These are phyloP conservation scores for Russula foetens DNA, from an alignment of 768 basidiomycete genomes.

Conservation along the genomic window DNA sequence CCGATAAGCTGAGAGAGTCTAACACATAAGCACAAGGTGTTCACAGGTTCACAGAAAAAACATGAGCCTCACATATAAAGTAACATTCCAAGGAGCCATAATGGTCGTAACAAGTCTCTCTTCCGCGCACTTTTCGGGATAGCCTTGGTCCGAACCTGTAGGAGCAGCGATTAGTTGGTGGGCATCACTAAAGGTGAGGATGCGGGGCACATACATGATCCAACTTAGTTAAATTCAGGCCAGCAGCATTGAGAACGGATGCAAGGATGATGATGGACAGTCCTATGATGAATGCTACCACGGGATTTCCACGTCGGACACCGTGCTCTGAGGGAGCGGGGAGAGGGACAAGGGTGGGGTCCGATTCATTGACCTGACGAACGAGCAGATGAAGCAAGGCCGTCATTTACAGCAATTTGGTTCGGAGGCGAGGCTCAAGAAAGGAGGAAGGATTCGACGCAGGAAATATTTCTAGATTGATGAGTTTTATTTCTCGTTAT, in stretches of 20 bases:
- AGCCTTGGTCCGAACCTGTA: slow-evolving; percentile 59
- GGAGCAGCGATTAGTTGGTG: not conserved
- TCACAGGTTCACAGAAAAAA: not conserved
- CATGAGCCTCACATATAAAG: slow-evolving; percentile 71
- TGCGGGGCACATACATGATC: slow-evolving; percentile 51
- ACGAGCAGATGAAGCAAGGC: not conserved
- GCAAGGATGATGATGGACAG: slow-evolving; percentile 78
- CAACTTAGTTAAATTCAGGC: slow-evolving; percentile 90
- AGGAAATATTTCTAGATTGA: not conserved
- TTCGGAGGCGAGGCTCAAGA: not conserved
- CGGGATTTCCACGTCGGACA: slow-evolving; percentile 43
- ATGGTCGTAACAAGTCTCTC: slow-evolving; percentile 72
- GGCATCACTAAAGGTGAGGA: not conserved
- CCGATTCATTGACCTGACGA: slow-evolving; percentile 7
- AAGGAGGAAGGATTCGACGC: not conserved
- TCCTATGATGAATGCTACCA: slow-evolving; percentile 74
- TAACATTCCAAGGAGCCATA: slow-evolving; percentile 89
- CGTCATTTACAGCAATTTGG: not conserved
- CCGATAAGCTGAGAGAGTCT: slow-evolving; percentile 83
- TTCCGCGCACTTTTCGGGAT: slow-evolving; percentile 70
- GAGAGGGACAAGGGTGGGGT: not conserved
- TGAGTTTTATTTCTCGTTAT: not conserved
- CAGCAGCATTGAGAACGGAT: slow-evolving; percentile 82
- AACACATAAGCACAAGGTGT: slow-evolving; percentile 11
- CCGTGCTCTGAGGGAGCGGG: not conserved